phyloP scores from a whole-genome alignment of 23 red algal species.

The Gracilaria caudata region DNA sequence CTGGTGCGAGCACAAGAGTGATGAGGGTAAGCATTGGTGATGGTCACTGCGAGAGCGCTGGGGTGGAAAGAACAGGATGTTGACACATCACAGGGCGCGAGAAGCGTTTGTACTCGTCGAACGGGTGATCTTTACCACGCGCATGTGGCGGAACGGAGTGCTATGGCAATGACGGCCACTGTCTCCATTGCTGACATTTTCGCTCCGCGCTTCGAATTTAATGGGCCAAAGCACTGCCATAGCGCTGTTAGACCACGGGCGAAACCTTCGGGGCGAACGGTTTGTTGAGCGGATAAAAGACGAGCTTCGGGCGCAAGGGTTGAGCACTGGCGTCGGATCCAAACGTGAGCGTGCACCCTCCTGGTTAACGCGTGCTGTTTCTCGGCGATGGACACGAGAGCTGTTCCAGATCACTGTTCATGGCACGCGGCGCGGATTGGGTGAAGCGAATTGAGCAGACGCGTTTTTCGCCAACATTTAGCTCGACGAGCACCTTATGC shows the following conservation, averaged over 20 bases:
- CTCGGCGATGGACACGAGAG: background rate
- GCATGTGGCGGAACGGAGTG: background rate
- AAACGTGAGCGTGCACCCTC: too few relatives aligned
- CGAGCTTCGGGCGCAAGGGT: background rate
- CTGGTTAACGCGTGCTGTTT: too few relatives aligned
- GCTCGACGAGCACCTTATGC: background rate
- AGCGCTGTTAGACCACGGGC: background rate
- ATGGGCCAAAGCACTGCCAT: background rate
- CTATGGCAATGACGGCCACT: background rate
- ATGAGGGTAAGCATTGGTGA: slow-evolving; percentile 2
- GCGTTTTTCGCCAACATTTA: background rate
- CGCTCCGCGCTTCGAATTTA: background rate
- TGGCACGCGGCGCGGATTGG: background rate
- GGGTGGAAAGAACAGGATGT: background rate
- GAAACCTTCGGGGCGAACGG: too few relatives aligned
- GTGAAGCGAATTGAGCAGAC: background rate
- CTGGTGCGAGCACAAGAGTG: background rate
- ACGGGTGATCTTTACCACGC: background rate
- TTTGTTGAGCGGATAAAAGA: background rate
- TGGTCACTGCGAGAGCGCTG: background rate
- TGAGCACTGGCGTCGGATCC: background rate
- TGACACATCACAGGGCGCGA: background rate
- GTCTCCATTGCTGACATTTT: slow-evolving; percentile 1
- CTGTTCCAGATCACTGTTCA: background rate
- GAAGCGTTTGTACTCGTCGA: background rate